Percentiles rank a stretch among this genome's conserved stretches.
phyloP scores from a whole-genome alignment of 768 basidiomycete genomes.

The Phlebiopsis flavidoalba region DNA sequence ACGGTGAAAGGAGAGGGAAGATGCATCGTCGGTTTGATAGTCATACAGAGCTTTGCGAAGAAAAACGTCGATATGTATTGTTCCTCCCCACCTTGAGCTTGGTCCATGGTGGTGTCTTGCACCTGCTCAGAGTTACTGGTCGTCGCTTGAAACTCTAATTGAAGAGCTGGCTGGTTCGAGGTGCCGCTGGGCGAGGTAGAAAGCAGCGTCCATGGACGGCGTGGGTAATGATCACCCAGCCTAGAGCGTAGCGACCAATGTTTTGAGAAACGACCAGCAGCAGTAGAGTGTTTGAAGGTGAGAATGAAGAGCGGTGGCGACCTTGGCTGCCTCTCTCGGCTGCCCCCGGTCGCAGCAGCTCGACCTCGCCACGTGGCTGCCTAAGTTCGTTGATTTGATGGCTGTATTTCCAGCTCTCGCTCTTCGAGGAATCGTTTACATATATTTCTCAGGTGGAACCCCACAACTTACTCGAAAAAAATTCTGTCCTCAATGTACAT shows the following conservation, averaged over 20 bases:
- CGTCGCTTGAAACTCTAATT: neutral
- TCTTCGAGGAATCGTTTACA: no score
- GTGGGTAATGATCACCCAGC: neutral
- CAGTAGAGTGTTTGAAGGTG: neutral
- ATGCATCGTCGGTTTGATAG: slow-evolving; percentile 82
- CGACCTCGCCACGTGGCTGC: neutral
- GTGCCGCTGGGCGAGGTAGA: slow-evolving; percentile 3
- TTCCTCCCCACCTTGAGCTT: slow-evolving; percentile 36
- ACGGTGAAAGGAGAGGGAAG: slow-evolving; percentile 81
- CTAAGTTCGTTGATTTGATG: neutral
- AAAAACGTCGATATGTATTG: slow-evolving; percentile 56
- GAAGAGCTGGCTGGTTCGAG: slow-evolving; percentile 2
- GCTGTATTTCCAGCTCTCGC: neutral
- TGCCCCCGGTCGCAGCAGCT: neutral
- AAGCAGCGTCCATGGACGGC: slow-evolving; percentile 8
- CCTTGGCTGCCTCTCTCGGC: neutral
- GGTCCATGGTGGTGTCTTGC: neutral
- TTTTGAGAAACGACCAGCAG: neutral
- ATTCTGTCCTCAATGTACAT: neutral
- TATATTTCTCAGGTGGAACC: no score
- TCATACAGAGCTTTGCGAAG: slow-evolving; percentile 93
- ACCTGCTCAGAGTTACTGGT: neutral
- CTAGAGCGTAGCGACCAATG: neutral
- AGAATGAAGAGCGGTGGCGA: slow-evolving; percentile 6
- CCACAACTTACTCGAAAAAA: neutral